These are phyloP conservation scores for Volvox carteri DNA, from an alignment of 163 green algal species.

Conservation along the genomic window DNA sequence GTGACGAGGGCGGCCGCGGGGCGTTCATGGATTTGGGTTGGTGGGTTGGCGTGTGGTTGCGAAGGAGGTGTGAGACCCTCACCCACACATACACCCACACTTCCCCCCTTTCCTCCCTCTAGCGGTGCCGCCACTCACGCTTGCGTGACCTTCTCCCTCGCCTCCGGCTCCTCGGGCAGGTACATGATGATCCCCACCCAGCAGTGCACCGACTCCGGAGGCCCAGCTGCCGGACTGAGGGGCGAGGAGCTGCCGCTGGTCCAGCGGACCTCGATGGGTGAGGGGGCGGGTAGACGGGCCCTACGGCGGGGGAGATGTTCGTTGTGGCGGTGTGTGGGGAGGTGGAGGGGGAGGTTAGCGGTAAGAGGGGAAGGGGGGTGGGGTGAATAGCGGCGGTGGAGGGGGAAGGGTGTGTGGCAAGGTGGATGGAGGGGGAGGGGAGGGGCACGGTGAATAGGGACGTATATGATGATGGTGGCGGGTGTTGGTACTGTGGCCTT, in stretches of 20 bases:
- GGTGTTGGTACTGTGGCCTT: too few relatives aligned
- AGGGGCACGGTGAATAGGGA: too few relatives aligned
- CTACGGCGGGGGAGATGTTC: constrained; percentile 15
- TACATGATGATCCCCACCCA: constrained; percentile 99
- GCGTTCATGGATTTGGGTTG: too few relatives aligned
- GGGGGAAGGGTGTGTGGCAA: not conserved
- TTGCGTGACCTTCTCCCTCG: constrained; percentile 76
- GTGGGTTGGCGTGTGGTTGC: too few relatives aligned
- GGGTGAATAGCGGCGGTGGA: not conserved
- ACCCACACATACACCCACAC: too few relatives aligned
- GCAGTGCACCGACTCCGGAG: constrained; percentile 75
- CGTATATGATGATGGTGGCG: too few relatives aligned
- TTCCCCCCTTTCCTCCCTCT: too few relatives aligned
- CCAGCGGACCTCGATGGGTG: constrained; percentile 98
- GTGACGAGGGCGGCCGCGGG: too few relatives aligned
- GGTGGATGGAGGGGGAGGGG: too few relatives aligned
- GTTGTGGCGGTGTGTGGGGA: not conserved
- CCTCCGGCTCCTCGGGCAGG: constrained; percentile 77
- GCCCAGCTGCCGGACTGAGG: constrained; percentile 83
- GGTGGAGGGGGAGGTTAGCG: not conserved
- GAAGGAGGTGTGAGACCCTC: too few relatives aligned
- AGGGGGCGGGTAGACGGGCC: constrained; percentile 78
- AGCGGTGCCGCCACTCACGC: constrained; percentile 63
- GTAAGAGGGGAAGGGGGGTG: not conserved
- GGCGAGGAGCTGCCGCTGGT: constrained; percentile 75